Conservation (phyloP, 164 flowering plant species). For the Vitis vinifera region ASM3070453v1 NC_081818.1:30189001-30189500, state of each 20-base stretch:
- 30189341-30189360: too few relatives aligned
- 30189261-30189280: not conserved
- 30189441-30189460: too few relatives aligned
- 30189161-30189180: not conserved
- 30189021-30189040: conserved; percentile 2
- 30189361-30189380: too few relatives aligned
- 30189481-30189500: too few relatives aligned
- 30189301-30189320: too few relatives aligned
- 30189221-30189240: not conserved
- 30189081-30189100: conserved; percentile 4
- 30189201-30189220: conserved; percentile 19
- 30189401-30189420: too few relatives aligned
- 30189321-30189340: too few relatives aligned
- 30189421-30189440: too few relatives aligned
- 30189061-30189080: conserved; percentile 13
- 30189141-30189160: conserved; percentile 13
- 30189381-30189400: too few relatives aligned
- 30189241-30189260: conserved; percentile 23
- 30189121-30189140: not conserved
- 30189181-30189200: not conserved
- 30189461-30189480: too few relatives aligned
- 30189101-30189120: not conserved
- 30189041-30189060: conserved; percentile 13
- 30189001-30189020: not conserved
- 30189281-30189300: conserved; percentile 2